phyloP scores from a whole-genome alignment of 306 rosid species.

The peach (Prunus persica) region Prunus_persica_NCBIv2 NC_034009.1:35747001-35747500 shows the following conservation, averaged over 20 bases:
- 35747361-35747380: no score
- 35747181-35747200: slow-evolving; percentile 61
- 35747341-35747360: neutral
- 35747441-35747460: no score
- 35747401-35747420: no score
- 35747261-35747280: slow-evolving; percentile 63
- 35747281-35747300: slow-evolving; percentile 30
- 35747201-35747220: slow-evolving; percentile 61
- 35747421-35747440: no score
- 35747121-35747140: slow-evolving; percentile 82
- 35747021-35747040: no score
- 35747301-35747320: slow-evolving; percentile 35
- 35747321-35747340: slow-evolving; percentile 34
- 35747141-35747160: slow-evolving; percentile 74
- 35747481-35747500: no score
- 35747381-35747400: no score
- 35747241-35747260: slow-evolving; percentile 67
- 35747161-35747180: slow-evolving; percentile 68
- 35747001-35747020: no score
- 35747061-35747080: no score
- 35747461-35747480: no score
- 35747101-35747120: slow-evolving; percentile 69
- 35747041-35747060: no score
- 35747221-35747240: slow-evolving; percentile 58
- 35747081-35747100: no score